Evolutionary conservation across 2,329 filamentous ascomycete genomes (phyloP), one percentile per base, ranked within the genome.

Genomic region (Hirsutella minnesotensis): DNA sequence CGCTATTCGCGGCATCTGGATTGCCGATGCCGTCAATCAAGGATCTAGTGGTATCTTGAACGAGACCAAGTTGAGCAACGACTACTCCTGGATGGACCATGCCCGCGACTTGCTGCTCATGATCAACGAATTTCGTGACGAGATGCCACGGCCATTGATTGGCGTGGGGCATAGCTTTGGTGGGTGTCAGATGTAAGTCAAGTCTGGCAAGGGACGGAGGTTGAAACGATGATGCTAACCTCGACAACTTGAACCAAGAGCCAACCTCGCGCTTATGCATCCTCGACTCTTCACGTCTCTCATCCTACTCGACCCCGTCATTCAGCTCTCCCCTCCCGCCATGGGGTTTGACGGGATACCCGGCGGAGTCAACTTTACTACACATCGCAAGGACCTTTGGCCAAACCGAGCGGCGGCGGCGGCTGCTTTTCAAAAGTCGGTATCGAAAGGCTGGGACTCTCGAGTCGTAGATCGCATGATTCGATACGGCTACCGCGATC

Each of bases 161-260:
- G 87, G 86, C 39, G 61, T 94, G 15, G 87, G 85, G 13, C 87
- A 94, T 62, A 89, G 83, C 53, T 85, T 89, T 71, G 87, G 87
- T 50, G 86, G 33, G 15, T 34, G 33, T 18, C 33, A 34, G 15
- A 34, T 34, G 33, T 34, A 34, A 7, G 33, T 18, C 31, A 15
- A 13, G 31, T 13, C 10, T 27, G 24, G 12, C 12, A 12, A 27
- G 24, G 24, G 24, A 7, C 12, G 24, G 24, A 12, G 24, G 7
- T 7, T 27, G 24, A 12, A 27, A 27, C 24, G 24, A 27, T 12
- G 24, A 27, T 27, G 12, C 24, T 27, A 12, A 27, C 24, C 74
- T 47, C 74, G 7, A 22, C 39, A 39, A 18, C 31, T 45, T 39
- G 33, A 34, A 24, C 19, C 55, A 73, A 82, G 36, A 22, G 69